Evolutionary conservation across 2,329 filamentous ascomycete genomes (phyloP).

Genomic region (Claviceps lovelessii): DNA sequence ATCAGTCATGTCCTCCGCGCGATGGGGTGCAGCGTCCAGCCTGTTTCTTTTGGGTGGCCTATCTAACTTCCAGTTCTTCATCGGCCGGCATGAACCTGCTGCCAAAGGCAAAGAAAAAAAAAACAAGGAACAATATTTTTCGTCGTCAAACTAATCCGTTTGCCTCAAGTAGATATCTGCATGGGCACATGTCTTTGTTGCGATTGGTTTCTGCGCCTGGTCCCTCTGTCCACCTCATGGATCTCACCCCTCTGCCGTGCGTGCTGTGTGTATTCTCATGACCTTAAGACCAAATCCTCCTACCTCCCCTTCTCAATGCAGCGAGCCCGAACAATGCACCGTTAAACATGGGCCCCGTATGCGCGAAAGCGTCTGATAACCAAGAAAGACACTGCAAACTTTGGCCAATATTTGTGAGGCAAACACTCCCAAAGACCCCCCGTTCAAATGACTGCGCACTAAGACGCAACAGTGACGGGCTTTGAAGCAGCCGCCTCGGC

Average conservation of each 20-base stretch:
- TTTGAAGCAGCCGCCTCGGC: conserved; percentile 16
- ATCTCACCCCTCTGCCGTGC: background rate
- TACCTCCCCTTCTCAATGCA: background rate
- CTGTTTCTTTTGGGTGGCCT: too few species aligned
- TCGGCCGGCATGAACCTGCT: too few species aligned
- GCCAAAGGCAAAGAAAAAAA: too few species aligned
- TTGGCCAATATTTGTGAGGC: background rate
- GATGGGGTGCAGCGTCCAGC: too few species aligned
- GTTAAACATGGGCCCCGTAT: background rate
- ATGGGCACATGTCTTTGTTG: background rate
- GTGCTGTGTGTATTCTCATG: background rate
- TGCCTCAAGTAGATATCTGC: background rate
- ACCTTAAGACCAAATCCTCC: background rate
- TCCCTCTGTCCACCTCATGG: background rate
- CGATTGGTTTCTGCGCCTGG: too few species aligned
- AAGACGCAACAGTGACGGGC: conserved; percentile 23
- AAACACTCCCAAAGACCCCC: background rate
- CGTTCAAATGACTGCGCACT: conserved; percentile 2
- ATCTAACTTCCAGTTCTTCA: too few species aligned
- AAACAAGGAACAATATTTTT: too few species aligned
- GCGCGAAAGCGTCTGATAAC: background rate
- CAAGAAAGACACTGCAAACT: background rate
- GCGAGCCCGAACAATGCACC: background rate
- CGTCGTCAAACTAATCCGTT: too few species aligned
- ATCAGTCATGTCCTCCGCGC: too few species aligned